Evolutionary conservation across 2,329 filamentous ascomycete genomes (phyloP).

Genomic region (Aspergillus sp.): DNA sequence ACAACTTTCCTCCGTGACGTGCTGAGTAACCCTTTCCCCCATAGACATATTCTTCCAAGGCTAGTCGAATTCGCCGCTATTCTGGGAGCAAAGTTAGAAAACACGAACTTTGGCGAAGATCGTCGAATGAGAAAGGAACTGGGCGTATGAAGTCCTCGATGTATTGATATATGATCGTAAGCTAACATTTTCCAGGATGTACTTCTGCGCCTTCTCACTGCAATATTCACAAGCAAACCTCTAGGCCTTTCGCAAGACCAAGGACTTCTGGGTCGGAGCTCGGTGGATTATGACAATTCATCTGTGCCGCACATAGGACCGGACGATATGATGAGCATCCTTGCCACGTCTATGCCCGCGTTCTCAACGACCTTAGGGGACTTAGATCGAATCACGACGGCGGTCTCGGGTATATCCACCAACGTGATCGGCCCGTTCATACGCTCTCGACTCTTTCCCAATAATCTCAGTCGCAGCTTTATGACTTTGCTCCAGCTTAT

Average conservation of each 20-base stretch:
- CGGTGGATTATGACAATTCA: conserved; percentile 42
- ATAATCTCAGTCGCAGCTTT: conserved; percentile 72
- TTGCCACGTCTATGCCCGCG: conserved; percentile 75
- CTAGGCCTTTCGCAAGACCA: conserved; percentile 67
- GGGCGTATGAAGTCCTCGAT: conserved; percentile 59
- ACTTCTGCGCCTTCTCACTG: conserved; percentile 81
- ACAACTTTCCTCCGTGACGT: conserved; percentile 87
- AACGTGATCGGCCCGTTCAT: conserved; percentile 81
- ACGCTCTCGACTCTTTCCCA: conserved; percentile 81
- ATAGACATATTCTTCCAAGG: conserved; percentile 83
- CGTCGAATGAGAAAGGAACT: conserved; percentile 87
- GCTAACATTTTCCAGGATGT: conserved; percentile 64
- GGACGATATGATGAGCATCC: conserved; percentile 76
- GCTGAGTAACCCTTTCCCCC: conserved; percentile 88
- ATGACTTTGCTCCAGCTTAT: conserved; percentile 75
- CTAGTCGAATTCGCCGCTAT: conserved; percentile 87
- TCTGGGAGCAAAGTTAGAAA: conserved; percentile 91
- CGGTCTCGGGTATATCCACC: conserved; percentile 76
- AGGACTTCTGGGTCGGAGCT: conserved; percentile 39
- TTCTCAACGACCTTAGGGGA: conserved; percentile 82
- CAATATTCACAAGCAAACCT: conserved; percentile 89
- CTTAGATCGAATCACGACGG: conserved; percentile 75
- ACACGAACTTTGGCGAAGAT: conserved; percentile 96
- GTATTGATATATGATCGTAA: background rate
- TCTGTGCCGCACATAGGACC: conserved; percentile 50